Conservation (phyloP, 208 protist species). For the Zelonia costaricensis region DNA sequence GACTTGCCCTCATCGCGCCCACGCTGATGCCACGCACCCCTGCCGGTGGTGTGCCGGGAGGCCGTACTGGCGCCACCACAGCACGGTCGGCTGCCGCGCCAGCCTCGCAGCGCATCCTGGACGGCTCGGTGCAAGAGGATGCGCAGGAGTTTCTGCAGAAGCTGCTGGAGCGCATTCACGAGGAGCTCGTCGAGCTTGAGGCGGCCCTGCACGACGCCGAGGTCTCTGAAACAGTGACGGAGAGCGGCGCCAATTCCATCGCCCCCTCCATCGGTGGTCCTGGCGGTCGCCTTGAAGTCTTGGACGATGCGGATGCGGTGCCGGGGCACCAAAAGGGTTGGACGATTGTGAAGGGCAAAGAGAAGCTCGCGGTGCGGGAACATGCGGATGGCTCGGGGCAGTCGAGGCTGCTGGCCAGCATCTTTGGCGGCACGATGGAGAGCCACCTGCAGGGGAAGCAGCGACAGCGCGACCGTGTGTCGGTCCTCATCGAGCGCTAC, state of each 20-base stretch:
- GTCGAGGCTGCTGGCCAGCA: slow-evolving; percentile 46
- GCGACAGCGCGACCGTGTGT: slow-evolving; percentile 50
- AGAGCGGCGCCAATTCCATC: neutral
- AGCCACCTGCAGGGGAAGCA: slow-evolving; percentile 70
- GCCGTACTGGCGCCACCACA: neutral
- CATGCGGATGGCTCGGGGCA: slow-evolving; percentile 43
- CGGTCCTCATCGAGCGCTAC: slow-evolving; percentile 68
- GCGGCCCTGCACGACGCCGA: neutral
- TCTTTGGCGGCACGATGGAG: slow-evolving; percentile 76
- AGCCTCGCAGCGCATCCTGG: slow-evolving; percentile 16
- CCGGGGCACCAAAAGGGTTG: slow-evolving; percentile 45
- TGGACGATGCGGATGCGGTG: neutral
- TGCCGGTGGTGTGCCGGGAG: neutral
- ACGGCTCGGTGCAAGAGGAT: slow-evolving; percentile 78
- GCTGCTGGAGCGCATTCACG: slow-evolving; percentile 64
- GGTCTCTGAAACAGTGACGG: neutral
- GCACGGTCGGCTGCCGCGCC: neutral
- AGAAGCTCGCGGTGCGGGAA: slow-evolving; percentile 54
- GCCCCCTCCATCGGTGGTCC: neutral
- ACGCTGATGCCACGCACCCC: slow-evolving; percentile 1
- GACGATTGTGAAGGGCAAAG: slow-evolving; percentile 62
- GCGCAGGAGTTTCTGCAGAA: slow-evolving; percentile 83
- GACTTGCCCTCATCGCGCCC: slow-evolving; percentile 17
- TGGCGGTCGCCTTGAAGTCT: too few species aligned
- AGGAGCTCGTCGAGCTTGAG: slow-evolving; percentile 53